Conservation (phyloP, 345 rosid species). For the Bruguiera gymnorhiza region DNA sequence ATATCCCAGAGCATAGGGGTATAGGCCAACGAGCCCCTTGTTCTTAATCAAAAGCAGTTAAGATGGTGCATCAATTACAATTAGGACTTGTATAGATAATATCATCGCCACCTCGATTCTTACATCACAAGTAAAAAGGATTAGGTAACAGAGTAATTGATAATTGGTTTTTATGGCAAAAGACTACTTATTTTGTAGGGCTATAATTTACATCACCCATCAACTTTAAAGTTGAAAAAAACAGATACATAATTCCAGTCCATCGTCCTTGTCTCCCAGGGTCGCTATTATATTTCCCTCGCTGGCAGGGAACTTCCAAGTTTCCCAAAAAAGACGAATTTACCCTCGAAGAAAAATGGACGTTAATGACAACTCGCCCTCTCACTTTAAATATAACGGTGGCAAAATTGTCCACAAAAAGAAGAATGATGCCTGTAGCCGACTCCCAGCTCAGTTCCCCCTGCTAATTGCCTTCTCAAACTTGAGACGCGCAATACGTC, state of each 20-base stretch:
- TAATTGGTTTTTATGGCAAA: no score
- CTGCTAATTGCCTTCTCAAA: slow-evolving; percentile 17
- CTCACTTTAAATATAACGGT: neutral
- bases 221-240: neutral
- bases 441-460: no score
- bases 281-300: neutral
- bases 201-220: neutral
- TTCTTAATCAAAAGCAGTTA: no score
- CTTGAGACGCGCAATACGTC: slow-evolving; percentile 41
- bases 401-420: slow-evolving; percentile 3
- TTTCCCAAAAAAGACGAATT: neutral
- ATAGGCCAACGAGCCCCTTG: no score
- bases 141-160: no score
- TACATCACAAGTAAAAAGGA: no score
- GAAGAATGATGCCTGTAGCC: neutral
- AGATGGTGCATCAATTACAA: no score
- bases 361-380: neutral
- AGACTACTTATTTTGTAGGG: no score
- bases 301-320: neutral
- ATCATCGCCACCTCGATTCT: no score
- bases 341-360: slow-evolving; percentile 3
- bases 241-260: slow-evolving; percentile 3
- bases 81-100: no score
- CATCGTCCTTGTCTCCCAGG: no score
- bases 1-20: no score